phyloP scores from a whole-genome alignment of 2,329 filamentous ascomycete species.

The Thielaviopsis euricoi region DNA sequence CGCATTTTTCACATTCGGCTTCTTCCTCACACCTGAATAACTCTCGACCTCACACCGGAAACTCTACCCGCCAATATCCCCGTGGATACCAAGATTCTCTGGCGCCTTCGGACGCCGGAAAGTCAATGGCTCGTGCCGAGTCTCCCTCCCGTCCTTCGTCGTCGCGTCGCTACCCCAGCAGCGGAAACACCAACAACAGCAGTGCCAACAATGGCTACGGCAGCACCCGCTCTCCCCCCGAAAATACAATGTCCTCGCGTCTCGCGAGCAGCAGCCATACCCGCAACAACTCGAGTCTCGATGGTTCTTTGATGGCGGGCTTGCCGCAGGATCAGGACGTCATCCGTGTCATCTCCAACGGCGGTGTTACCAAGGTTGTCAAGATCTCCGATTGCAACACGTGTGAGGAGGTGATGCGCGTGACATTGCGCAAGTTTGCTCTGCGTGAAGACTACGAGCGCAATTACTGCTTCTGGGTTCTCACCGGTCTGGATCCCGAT shows the following conservation, averaged over 20 bases:
- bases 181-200: neutral
- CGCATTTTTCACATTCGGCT: slow-evolving; percentile 41
- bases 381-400: slow-evolving; percentile 85
- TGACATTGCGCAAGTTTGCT: slow-evolving; percentile 74
- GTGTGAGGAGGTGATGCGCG: slow-evolving; percentile 81
- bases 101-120: slow-evolving; percentile 24
- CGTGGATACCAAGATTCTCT: slow-evolving; percentile 37
- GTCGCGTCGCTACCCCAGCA: slow-evolving; percentile 28
- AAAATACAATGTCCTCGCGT: slow-evolving; percentile 26
- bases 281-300: slow-evolving; percentile 67
- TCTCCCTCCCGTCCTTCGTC: slow-evolving; percentile 38
- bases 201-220: slow-evolving; percentile 29
- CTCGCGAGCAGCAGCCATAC: slow-evolving; percentile 36
- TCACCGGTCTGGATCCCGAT: slow-evolving; percentile 72
- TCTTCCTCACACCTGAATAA: slow-evolving; percentile 42
- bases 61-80: slow-evolving; percentile 44
- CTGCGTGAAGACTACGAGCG: slow-evolving; percentile 80
- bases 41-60: slow-evolving; percentile 26
- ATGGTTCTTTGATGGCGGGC: slow-evolving; percentile 71
- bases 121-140: slow-evolving; percentile 47
- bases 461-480: slow-evolving; percentile 93
- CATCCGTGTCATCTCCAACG: slow-evolving; percentile 84
- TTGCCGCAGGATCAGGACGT: slow-evolving; percentile 75
- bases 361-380: slow-evolving; percentile 80
- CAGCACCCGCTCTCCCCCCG: slow-evolving; percentile 35